Percentiles rank a stretch among this genome's conserved stretches.
Evolutionary conservation across 305 asterid species (phyloP).

Genomic region (Petunia hybrid): DNA sequence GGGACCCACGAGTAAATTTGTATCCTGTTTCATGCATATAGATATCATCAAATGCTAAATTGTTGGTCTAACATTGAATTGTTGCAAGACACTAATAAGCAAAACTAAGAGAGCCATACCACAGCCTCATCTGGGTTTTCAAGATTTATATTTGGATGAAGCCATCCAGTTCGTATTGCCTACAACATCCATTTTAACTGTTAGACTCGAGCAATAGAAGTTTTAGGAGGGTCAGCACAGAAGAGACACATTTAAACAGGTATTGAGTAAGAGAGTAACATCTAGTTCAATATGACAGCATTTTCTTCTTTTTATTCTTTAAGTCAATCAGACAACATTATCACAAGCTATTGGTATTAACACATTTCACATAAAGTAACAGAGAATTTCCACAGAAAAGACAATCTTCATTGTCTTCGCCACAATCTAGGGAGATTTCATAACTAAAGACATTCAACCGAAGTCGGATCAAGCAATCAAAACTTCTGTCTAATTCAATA

Average conservation of each 20-base stretch:
- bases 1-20: conserved; percentile 71
- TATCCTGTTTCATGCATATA: conserved; percentile 53
- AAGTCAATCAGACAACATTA: neutral
- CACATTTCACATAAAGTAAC: neutral
- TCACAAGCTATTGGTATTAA: neutral
- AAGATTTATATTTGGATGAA: conserved; percentile 64
- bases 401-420: neutral
- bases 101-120: conserved; percentile 44
- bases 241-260: neutral
- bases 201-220: neutral
- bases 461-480: neutral
- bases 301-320: neutral
- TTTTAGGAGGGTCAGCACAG: conserved; percentile 1
- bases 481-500: neutral
- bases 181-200: conserved; percentile 34
- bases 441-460: neutral
- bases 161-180: conserved; percentile 68
- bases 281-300: neutral
- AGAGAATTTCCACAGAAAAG: neutral
- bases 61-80: too few species aligned
- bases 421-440: neutral
- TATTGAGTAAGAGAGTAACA: neutral
- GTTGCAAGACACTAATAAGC: neutral
- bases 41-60: neutral
- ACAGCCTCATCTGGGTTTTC: conserved; percentile 60